Base-by-base conservation (phyloP, 768 basidiomycete species). In the Suillus variegatus region DNA sequence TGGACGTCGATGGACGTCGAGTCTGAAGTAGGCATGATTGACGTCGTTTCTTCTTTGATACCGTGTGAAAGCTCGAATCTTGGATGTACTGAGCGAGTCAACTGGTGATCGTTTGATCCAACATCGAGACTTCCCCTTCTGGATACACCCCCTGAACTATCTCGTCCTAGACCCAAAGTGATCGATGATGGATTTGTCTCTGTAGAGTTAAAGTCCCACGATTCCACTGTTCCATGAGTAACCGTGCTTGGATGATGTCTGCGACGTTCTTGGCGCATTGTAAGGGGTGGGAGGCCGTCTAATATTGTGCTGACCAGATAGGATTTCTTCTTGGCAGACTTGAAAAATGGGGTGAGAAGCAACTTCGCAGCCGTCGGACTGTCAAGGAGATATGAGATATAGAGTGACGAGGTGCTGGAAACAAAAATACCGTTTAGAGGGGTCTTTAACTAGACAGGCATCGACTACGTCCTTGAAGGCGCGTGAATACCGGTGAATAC, bases 401-500 rank as follows among this genome's bases (percentile, higher is more conserved):
- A 25, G 46, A n/a, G n/a, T 58, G 32, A 54, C 9, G 18, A 46
- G 47, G 25, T 25, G 16, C 25, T 28, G 60, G 16, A 35, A 58
- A 25, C 5, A 67, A 61, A 43, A 72, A 47, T 68, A 88, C 92
- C 95, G 85, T 72, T 87, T 84, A 8, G 85, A 80, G 6, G 96
- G 94, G 73, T 97, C 93, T 75, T 97, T 97, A 64, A 82, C 80
- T 55, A 98, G 83, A 74, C 96, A 97, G 14, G 84, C 83, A 60
- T 91, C 91, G 18, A 97, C 82, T 60, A 95, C 83, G 64, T 95
- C 94, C 67, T 92, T 89, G 79, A 97, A 93, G 1, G 85, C 83
- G 62, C 88, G 88, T 35, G 91, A 91, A 74, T 94, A 97, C 68
- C 87, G 89, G 76, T 88, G 81, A 25, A 82, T 78, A 20, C 92